Evolutionary conservation across 2,329 filamentous ascomycete genomes (phyloP).

Genomic region (Verticillium klebahnii): DNA sequence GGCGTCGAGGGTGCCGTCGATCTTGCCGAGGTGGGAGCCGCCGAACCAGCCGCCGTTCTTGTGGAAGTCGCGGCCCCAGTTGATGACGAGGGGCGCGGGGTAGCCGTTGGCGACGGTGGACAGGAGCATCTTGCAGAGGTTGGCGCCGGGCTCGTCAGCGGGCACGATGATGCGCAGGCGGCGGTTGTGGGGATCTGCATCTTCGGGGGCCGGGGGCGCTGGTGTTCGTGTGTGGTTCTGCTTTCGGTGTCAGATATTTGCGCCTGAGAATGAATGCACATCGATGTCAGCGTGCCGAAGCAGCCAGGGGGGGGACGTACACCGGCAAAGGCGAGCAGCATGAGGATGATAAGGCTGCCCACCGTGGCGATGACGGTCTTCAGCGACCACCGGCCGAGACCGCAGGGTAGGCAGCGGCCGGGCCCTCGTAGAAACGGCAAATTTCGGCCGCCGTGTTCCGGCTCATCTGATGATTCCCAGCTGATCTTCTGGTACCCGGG

Average conservation of each 20-base stretch:
- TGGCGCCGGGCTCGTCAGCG: constrained; percentile 16
- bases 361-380: neutral
- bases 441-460: neutral
- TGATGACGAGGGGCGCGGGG: constrained; percentile 21
- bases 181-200: neutral
- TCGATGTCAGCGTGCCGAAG: too few species aligned
- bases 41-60: constrained; percentile 12
- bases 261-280: too few species aligned
- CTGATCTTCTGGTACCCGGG: neutral
- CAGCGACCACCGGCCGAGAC: neutral
- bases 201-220: neutral
- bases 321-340: neutral
- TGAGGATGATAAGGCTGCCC: neutral
- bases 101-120: constrained; percentile 21
- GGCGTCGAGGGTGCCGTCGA: constrained; percentile 19
- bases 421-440: neutral
- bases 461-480: neutral
- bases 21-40: constrained; percentile 22
- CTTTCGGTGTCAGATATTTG: neutral
- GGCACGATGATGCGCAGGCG: constrained; percentile 21
- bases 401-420: neutral
- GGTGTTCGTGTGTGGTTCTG: neutral
- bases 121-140: constrained; percentile 26
- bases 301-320: neutral
- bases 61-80: constrained; percentile 18